Evolutionary conservation across 257 asterid genomes (phyloP).

Genomic region (Lycium ferocissimum): DNA sequence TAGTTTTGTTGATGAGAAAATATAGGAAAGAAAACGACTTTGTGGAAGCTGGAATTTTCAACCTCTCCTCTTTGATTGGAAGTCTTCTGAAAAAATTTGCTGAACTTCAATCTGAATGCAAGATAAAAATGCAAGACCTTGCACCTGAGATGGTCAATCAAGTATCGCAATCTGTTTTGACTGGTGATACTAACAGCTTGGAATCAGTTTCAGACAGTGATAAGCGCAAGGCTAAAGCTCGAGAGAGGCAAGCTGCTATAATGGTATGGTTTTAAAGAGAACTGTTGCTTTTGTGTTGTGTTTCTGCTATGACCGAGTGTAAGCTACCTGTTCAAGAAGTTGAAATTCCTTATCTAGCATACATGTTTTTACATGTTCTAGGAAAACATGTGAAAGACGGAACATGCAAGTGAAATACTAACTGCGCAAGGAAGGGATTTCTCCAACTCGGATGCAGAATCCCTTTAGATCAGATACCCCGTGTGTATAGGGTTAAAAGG

Average conservation of each 20-base stretch:
- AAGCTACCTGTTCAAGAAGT: not conserved
- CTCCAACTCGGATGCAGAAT: conserved; percentile 7
- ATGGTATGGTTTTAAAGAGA: conserved; percentile 60
- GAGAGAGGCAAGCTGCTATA: conserved; percentile 97
- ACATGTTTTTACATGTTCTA: conserved; percentile 15
- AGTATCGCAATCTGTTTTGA: conserved; percentile 52
- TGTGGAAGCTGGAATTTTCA: conserved; percentile 66
- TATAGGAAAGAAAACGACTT: conserved; percentile 71
- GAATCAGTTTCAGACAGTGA: conserved; percentile 64
- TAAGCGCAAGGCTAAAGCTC: conserved; percentile 87
- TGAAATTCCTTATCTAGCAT: not conserved
- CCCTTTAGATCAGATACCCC: conserved; percentile 1
- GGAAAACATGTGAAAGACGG: not conserved
- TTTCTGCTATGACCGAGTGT: not conserved
- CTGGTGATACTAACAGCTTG: conserved; percentile 42
- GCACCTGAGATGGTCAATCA: conserved; percentile 79
- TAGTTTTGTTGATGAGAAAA: conserved; percentile 76
- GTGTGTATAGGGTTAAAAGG: not conserved
- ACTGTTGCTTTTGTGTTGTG: not conserved
- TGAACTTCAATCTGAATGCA: conserved; percentile 82
- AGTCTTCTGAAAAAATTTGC: conserved; percentile 73
- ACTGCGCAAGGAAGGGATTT: conserved; percentile 3
- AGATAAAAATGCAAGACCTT: conserved; percentile 72
- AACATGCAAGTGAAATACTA: conserved; percentile 27
- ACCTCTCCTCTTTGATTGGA: conserved; percentile 60